phyloP scores from a whole-genome alignment of 805 yeast genomes.

The Grigorovia yakushimaensis region DNA sequence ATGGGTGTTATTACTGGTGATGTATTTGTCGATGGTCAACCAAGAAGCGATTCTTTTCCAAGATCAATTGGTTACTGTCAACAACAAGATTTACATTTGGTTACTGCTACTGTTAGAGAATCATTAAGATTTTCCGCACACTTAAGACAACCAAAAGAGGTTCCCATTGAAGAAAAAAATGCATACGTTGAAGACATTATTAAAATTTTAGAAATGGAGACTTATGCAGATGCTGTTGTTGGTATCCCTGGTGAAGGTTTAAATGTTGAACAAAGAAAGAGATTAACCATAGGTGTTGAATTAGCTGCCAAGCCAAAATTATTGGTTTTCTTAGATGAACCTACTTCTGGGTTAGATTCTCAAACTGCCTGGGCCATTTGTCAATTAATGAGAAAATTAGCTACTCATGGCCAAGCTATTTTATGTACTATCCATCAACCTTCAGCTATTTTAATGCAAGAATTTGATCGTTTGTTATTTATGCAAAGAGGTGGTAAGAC shows the following conservation, averaged over 20 bases:
- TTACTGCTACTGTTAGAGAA: constrained; percentile 61
- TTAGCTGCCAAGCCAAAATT: constrained; percentile 56
- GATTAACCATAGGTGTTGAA: constrained; percentile 58
- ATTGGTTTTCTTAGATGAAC: constrained; percentile 54
- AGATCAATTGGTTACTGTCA: constrained; percentile 65
- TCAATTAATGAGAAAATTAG: constrained; percentile 49
- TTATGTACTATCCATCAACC: constrained; percentile 80
- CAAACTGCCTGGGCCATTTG: constrained; percentile 62
- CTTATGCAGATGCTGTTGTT: constrained; percentile 62
- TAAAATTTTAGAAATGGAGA: constrained; percentile 51
- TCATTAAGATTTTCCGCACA: constrained; percentile 59
- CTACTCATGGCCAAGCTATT: constrained; percentile 54
- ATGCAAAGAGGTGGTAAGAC: constrained; percentile 65
- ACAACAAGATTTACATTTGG: constrained; percentile 65
- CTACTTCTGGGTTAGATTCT: constrained; percentile 61
- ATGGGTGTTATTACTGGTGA: constrained; percentile 65
- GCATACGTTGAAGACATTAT: constrained; percentile 59
- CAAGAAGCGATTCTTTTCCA: constrained; percentile 49
- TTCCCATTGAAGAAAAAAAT: constrained; percentile 46
- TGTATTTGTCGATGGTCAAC: constrained; percentile 54
- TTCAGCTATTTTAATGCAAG: constrained; percentile 66
- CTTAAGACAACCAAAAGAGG: constrained; percentile 51
- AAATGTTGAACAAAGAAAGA: constrained; percentile 54
- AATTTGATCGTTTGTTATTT: constrained; percentile 67
- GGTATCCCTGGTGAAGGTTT: constrained; percentile 68